These are phyloP conservation scores for Solanum ossicruentum DNA, from an alignment of 257 asterid species.

Conservation along the genomic window DNA sequence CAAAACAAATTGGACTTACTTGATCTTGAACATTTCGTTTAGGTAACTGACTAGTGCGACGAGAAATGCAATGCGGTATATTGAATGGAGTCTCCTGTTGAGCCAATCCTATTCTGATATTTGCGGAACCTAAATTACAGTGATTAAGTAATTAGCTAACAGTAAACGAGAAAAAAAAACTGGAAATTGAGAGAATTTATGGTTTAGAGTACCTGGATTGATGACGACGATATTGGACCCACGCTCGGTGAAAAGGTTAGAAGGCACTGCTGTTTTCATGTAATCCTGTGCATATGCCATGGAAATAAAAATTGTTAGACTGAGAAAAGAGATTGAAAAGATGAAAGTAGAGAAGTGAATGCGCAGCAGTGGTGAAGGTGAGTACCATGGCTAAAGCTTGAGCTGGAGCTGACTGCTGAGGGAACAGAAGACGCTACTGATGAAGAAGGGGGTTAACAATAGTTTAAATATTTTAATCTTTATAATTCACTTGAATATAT, in stretches of 20 bases:
- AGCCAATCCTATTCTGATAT: slow-evolving; percentile 77
- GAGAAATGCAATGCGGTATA: slow-evolving; percentile 83
- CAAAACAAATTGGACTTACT: slow-evolving; percentile 16
- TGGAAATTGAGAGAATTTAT: background rate
- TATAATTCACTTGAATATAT: too few species aligned
- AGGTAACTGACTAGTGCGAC: slow-evolving; percentile 60
- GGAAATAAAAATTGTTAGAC: background rate
- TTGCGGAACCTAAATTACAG: slow-evolving; percentile 44
- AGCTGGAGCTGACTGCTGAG: background rate
- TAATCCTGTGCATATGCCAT: slow-evolving; percentile 44
- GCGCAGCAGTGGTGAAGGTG: background rate
- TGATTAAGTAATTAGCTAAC: background rate
- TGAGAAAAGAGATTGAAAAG: background rate
- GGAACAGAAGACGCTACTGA: background rate
- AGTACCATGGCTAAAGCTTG: background rate
- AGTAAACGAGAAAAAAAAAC: background rate
- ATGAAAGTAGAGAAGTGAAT: background rate
- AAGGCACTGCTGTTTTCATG: slow-evolving; percentile 67
- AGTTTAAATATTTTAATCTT: too few species aligned
- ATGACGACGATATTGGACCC: slow-evolving; percentile 92
- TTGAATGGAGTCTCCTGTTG: slow-evolving; percentile 63
- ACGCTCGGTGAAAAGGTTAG: slow-evolving; percentile 83
- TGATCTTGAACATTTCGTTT: slow-evolving; percentile 75
- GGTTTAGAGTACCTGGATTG: slow-evolving; percentile 57
- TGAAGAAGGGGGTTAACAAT: background rate